phyloP scores from a whole-genome alignment of 2,329 filamentous ascomycete genomes.

The Karstenula rhodostoma region DNA sequence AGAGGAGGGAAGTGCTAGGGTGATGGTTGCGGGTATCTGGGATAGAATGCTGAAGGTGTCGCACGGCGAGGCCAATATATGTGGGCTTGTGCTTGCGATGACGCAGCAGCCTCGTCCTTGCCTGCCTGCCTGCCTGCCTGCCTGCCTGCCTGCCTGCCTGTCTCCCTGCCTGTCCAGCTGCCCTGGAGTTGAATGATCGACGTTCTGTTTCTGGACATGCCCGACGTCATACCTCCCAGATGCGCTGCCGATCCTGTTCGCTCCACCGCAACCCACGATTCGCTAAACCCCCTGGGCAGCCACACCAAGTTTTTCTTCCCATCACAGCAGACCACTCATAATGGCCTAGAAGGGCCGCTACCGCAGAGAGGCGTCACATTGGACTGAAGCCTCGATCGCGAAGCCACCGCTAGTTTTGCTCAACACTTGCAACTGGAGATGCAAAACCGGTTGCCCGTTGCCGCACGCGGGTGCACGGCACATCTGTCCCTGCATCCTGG shows the following conservation, averaged over 20 bases:
- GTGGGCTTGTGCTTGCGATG: constrained; percentile 6
- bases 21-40: not conserved
- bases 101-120: constrained; percentile 21
- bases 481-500: constrained; percentile 1
- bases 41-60: not conserved
- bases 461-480: not conserved
- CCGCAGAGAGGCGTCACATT: constrained; percentile 1
- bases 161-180: no score
- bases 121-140: not conserved
- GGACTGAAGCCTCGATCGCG: constrained; percentile 8
- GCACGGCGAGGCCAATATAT: constrained; percentile 14
- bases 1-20: constrained; percentile 5
- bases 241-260: not conserved
- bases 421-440: not conserved
- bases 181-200: constrained; percentile 6
- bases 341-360: not conserved
- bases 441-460: not conserved
- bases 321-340: not conserved
- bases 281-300: constrained; percentile 1
- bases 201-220: not conserved
- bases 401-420: constrained; percentile 6
- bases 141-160: constrained; percentile 2
- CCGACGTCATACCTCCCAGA: constrained; percentile 19
- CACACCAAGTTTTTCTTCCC: constrained; percentile 3
- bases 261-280: not conserved